Conservation (phyloP, 805 yeast genomes). For the Zygotorulaspora sp. region DNA sequence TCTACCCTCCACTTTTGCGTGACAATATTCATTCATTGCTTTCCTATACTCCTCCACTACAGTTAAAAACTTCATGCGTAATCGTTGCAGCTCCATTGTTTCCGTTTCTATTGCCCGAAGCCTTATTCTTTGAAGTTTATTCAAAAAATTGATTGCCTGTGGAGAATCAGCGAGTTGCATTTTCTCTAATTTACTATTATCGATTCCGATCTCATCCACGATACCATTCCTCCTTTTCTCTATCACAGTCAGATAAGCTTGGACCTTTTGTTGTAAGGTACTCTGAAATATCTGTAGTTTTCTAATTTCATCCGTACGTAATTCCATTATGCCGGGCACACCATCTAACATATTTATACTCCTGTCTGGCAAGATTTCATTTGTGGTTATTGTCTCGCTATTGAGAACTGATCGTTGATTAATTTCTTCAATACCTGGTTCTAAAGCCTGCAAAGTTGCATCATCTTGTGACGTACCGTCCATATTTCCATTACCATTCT, state of each 20-base stretch:
- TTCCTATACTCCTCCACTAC: slow-evolving; percentile 28
- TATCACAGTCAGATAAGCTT: slow-evolving; percentile 23
- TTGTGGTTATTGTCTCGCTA: slow-evolving; percentile 1
- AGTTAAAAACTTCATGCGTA: slow-evolving; percentile 23
- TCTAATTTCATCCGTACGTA: slow-evolving; percentile 17
- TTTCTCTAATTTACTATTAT: slow-evolving; percentile 21
- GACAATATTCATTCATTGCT: slow-evolving; percentile 24
- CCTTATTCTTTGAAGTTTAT: slow-evolving; percentile 30
- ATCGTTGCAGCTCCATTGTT: slow-evolving; percentile 28
- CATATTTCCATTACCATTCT: background rate
- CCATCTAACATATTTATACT: slow-evolving; percentile 15
- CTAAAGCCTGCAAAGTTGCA: background rate
- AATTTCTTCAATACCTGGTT: background rate
- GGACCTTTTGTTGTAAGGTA: slow-evolving; percentile 23
- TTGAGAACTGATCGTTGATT: background rate
- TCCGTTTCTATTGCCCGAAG: slow-evolving; percentile 34
- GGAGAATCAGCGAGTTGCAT: slow-evolving; percentile 18
- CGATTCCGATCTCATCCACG: slow-evolving; percentile 24
- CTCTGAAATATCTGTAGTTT: slow-evolving; percentile 25
- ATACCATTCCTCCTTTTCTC: slow-evolving; percentile 27
- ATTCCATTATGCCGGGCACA: slow-evolving; percentile 10
- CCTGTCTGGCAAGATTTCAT: slow-evolving; percentile 9
- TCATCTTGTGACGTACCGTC: background rate
- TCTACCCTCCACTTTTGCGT: slow-evolving; percentile 17
- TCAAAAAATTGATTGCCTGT: slow-evolving; percentile 19